Evolutionary conservation across 176 grass and related monocot species (phyloP), one percentile per base, ranked within the genome.

Genomic region (Dendrocalamus sinicus): DNA sequence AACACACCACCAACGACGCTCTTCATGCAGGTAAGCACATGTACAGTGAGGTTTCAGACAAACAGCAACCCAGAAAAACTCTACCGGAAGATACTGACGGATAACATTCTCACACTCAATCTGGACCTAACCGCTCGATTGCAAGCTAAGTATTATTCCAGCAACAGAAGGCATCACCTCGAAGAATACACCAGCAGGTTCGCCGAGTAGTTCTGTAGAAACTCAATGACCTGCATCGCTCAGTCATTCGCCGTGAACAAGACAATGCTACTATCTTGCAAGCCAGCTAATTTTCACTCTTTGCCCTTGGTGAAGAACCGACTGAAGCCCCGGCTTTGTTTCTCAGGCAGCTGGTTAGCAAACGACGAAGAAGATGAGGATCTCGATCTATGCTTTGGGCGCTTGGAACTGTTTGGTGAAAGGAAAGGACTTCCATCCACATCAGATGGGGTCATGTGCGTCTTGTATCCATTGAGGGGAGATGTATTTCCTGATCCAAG

Each of bases 271-370:
- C 15, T 44, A 87, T 79, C 62, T 45, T 77, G 77, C 66, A 73
- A 48, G 37, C 47, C 19, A 26, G 69, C 45, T 57, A 92, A 53
- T 61, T 85, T 83, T 99, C 82, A 72, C 71, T 80, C 89, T 83
- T 92, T 92, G 30, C 76, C 90, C 86, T 96, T 96, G 24, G 90
- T 86, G 79, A 99, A 99, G 86, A 99, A 99, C 71, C 96, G 88
- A 73, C 89, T 93, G 67, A 98, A 95, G 68, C 93, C 91, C 43
- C 95, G 93, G 73, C 64, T 92, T 22, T 94, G 84, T 75, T 92
- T 98, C 57, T 98, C 95, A 7, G 85, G 81, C 85, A 87, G 48
- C 62, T 87, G 80, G 50, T 88, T 91, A 77, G 94, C 35, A 15
- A 96, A 82, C 57, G 90, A 90, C 16, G 86, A 88, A 75, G 90